These are phyloP conservation scores for Dorcoceras hygrometricum DNA, from an alignment of 257 asterid genomes.

Conservation along the genomic window DNA sequence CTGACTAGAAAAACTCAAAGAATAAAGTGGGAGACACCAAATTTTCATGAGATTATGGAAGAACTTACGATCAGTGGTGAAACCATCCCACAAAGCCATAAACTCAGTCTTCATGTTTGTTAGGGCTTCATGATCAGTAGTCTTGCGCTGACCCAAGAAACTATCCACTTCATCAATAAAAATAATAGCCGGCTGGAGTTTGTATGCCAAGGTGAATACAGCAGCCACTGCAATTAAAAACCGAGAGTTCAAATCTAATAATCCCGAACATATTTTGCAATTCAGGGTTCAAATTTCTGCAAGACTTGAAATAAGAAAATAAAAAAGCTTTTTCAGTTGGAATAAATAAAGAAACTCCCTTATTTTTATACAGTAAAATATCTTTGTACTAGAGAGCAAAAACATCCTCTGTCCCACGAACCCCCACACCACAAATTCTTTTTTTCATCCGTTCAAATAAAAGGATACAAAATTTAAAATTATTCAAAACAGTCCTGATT, in stretches of 20 bases:
- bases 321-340: neutral
- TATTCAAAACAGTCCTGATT: neutral
- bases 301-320: too few species aligned
- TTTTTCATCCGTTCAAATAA: neutral
- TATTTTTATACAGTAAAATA: too few species aligned
- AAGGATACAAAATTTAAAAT: too few species aligned
- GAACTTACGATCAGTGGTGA: conserved; percentile 84
- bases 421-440: neutral
- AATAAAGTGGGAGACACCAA: conserved; percentile 14
- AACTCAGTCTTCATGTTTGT: conserved; percentile 94
- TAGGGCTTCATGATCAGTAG: conserved; percentile 77
- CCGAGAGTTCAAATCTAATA: conserved; percentile 11
- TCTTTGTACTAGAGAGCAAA: neutral
- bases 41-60: neutral
- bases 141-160: conserved; percentile 90
- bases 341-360: neutral
- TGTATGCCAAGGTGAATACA: conserved; percentile 88
- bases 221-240: conserved; percentile 68
- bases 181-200: conserved; percentile 96
- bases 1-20: neutral
- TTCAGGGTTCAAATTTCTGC: neutral
- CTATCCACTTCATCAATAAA: conserved; percentile 99
- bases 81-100: conserved; percentile 99
- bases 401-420: neutral
- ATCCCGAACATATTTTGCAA: neutral